A percentile compares a stretch with the other conserved stretches of the same genome.
Evolutionary conservation across 2,329 filamentous ascomycete genomes (phyloP).

Genomic region (Colletotrichum liriopes): DNA sequence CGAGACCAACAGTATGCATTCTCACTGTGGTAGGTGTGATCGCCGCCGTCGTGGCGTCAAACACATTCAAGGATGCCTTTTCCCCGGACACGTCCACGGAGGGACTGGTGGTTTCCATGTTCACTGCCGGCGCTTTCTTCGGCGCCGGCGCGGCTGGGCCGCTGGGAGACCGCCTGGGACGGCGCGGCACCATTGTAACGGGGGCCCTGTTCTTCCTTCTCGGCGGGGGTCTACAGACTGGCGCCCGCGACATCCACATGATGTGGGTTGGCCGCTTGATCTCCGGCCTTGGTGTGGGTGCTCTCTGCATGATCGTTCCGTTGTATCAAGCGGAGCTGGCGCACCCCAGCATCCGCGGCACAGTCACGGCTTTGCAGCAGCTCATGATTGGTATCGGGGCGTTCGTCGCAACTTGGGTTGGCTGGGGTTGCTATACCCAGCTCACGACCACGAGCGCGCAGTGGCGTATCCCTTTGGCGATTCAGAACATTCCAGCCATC

Average conservation of each 20-base stretch:
- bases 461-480: conserved; percentile 65
- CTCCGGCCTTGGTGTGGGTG: conserved; percentile 73
- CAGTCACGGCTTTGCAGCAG: conserved; percentile 82
- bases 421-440: conserved; percentile 50
- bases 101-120: conserved; percentile 78
- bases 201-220: conserved; percentile 80
- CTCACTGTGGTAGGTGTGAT: conserved; percentile 60
- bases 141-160: conserved; percentile 84
- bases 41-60: conserved; percentile 72
- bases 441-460: conserved; percentile 49
- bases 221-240: conserved; percentile 80
- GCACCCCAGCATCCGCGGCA: conserved; percentile 82
- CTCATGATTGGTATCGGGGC: conserved; percentile 87
- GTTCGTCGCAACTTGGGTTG: conserved; percentile 77
- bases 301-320: conserved; percentile 61
- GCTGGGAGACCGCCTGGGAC: conserved; percentile 81
- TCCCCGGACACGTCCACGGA: conserved; percentile 60
- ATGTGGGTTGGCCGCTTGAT: conserved; percentile 80
- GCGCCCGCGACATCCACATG: conserved; percentile 70
- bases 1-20: not conserved
- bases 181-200: conserved; percentile 79
- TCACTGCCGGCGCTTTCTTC: conserved; percentile 85
- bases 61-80: conserved; percentile 61
- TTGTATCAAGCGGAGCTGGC: conserved; percentile 85
- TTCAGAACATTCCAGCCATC: conserved; percentile 79